Evolutionary conservation across 2,329 filamentous ascomycete genomes (phyloP), one percentile per base, ranked within the genome.

Genomic region (Myriosclerotinia scirpicola): DNA sequence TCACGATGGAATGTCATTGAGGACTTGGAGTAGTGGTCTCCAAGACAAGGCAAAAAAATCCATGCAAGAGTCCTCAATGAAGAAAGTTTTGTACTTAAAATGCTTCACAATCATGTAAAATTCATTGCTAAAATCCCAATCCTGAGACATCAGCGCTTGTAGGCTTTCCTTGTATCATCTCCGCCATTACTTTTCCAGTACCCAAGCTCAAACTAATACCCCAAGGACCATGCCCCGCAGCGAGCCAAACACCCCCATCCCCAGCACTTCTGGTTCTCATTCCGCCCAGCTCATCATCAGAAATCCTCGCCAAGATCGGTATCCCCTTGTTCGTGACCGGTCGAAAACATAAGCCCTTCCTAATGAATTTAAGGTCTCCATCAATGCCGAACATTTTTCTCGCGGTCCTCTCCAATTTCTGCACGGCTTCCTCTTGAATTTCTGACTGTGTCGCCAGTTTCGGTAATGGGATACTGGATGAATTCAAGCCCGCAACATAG

Each of bases 201-300:
- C 90, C 90, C 40, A 91, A 77, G 20, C 81, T 81, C 73, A 87
- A 74, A 58, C 81, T 83, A 36, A 90, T 90, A 0, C 90, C 90
- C 90, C 90, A 93, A 0, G 90, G 88, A 0, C 90, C 90, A 79
- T 93, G 90, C 0, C 91, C 90, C 5, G 87, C 82, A 1, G 88
- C 87, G 48, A 93, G 76, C 74, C 85, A 93, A 0, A 94, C 87
- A 5, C 90, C 90, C 2, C 88, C 87, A 0, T 81, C 80, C 0
- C 72, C 73, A 22, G 74, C 76, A 36, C 73, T 73, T 69, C 70
- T 76, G 34, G 81, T 77, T 8, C 83, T 73, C 0, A 79, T 78
- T 15, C 72, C 73, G 1, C 86, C 87, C 3, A 92, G 80, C 54
- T 81, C 79, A 15, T 77, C 74, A 70, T 90, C 86, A 1, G 80